A percentile compares a stretch with the other conserved stretches of the same genome.
Evolutionary conservation across 108 stramenopile genomes (phyloP).

Genomic region (Nitzschia putrida): DNA sequence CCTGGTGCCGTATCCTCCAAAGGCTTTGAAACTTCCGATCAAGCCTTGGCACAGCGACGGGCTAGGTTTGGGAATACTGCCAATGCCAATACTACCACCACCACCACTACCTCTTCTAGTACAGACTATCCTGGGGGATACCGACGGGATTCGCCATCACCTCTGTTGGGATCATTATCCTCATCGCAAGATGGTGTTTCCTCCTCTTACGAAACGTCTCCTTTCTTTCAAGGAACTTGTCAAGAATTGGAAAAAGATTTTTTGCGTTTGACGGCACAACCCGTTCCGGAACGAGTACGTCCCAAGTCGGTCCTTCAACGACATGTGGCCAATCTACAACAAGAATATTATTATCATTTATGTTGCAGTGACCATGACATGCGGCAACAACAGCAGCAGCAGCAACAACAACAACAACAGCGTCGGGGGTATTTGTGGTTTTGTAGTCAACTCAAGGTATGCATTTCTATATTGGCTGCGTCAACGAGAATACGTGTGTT

Average conservation of each 20-base stretch:
- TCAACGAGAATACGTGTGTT: no score
- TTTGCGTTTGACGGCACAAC: conserved; percentile 79
- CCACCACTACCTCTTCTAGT: neutral
- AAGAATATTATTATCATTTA: conserved; percentile 33
- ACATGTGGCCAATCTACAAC: conserved; percentile 59
- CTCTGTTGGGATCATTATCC: no score
- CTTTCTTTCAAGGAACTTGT: conserved; percentile 76
- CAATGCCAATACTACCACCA: neutral
- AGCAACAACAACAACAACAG: conserved; percentile 23
- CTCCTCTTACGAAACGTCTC: neutral
- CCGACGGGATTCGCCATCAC: no score
- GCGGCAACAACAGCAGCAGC: conserved; percentile 24
- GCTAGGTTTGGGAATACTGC: conserved; percentile 62
- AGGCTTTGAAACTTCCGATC: conserved; percentile 50
- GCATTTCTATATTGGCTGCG: no score
- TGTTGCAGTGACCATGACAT: no score
- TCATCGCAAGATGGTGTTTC: no score
- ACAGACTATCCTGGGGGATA: neutral
- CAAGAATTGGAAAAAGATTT: conserved; percentile 75
- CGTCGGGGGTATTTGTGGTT: conserved; percentile 80
- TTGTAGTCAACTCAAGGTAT: conserved; percentile 80
- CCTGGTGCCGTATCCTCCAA: neutral
- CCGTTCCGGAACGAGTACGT: conserved; percentile 70
- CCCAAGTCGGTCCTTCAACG: conserved; percentile 57
- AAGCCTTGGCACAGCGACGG: conserved; percentile 48